These are phyloP conservation scores for Ceratobasidium sp. DNA, from an alignment of 1,284 basidiomycete species.

Conservation along the genomic window DNA sequence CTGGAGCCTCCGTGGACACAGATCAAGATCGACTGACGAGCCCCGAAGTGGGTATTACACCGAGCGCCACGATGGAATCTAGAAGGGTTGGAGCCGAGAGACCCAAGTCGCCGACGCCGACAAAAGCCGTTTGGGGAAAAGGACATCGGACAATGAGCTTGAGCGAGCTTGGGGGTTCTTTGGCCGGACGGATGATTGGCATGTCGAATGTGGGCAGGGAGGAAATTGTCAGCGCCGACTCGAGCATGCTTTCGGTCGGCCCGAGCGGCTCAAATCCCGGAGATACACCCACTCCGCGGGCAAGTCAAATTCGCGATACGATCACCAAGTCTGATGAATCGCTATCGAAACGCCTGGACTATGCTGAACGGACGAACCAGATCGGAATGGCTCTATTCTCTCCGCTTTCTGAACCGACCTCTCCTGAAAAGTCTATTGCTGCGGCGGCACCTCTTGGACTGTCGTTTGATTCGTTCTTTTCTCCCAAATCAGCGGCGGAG, in stretches of 20 bases:
- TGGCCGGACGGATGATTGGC: not conserved
- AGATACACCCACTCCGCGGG: not conserved
- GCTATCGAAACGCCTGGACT: not conserved
- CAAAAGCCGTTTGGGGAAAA: not conserved
- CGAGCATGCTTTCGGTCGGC: not conserved
- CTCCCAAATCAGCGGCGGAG: not conserved
- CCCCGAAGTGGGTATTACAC: not conserved
- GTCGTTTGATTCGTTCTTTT: slow-evolving; percentile 40
- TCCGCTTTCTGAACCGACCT: not conserved
- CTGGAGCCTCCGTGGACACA: not conserved
- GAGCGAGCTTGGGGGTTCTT: slow-evolving; percentile 9
- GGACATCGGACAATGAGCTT: slow-evolving; percentile 35
- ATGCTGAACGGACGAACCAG: slow-evolving; percentile 18
- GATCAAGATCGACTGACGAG: not conserved
- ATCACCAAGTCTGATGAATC: not conserved
- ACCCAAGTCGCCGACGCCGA: slow-evolving; percentile 28
- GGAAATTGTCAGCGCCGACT: not conserved
- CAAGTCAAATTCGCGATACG: not conserved
- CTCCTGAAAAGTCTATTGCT: not conserved
- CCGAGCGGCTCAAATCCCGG: not conserved
- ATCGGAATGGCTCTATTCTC: slow-evolving; percentile 25
- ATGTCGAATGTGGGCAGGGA: too few species aligned
- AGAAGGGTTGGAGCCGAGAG: not conserved
- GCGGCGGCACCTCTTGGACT: not conserved
- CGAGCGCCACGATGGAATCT: not conserved